Evolutionary conservation across 495 filamentous ascomycete genomes (phyloP).

Genomic region (Bacidia rubella): DNA sequence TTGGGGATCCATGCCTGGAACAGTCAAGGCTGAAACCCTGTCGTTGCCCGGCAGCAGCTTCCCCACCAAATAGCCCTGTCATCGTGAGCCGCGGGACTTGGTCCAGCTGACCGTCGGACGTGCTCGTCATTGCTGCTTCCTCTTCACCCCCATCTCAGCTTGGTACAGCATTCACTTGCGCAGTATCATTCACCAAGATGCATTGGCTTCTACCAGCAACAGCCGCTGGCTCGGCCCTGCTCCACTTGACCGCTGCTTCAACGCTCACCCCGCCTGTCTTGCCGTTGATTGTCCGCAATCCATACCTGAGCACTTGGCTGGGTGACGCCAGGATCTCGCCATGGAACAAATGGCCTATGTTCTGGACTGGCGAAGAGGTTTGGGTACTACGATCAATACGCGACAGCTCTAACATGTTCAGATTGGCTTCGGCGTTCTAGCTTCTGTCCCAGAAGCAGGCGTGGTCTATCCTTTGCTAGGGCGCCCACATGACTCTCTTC

Average conservation of each 20-base stretch:
- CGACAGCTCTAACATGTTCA: slow-evolving; percentile 19
- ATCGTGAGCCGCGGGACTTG: not conserved
- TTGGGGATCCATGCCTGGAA: not conserved
- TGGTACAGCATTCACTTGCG: not conserved
- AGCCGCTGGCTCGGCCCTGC: slow-evolving; percentile 14
- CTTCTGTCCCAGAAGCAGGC: slow-evolving; percentile 52
- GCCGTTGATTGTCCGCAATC: slow-evolving; percentile 79
- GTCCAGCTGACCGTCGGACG: not conserved
- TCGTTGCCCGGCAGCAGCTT: not conserved
- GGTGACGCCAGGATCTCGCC: slow-evolving; percentile 62
- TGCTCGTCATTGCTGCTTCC: not conserved
- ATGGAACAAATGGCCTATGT: slow-evolving; percentile 93
- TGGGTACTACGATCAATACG: not conserved
- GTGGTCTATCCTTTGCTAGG: slow-evolving; percentile 80
- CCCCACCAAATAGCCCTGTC: not conserved
- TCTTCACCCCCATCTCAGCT: not conserved
- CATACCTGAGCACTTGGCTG: slow-evolving; percentile 85
- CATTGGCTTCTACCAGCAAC: slow-evolving; percentile 7
- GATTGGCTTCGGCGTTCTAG: slow-evolving; percentile 71
- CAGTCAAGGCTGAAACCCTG: not conserved
- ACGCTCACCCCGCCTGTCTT: slow-evolving; percentile 63
- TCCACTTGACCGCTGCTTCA: slow-evolving; percentile 23
- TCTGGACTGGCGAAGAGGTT: slow-evolving; percentile 71
- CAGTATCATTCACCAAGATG: slow-evolving; percentile 1
- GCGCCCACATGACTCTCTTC: slow-evolving; percentile 69